Conservation (phyloP, 176 grass and related monocot species). For the Alopecurus myosuroides region DNA sequence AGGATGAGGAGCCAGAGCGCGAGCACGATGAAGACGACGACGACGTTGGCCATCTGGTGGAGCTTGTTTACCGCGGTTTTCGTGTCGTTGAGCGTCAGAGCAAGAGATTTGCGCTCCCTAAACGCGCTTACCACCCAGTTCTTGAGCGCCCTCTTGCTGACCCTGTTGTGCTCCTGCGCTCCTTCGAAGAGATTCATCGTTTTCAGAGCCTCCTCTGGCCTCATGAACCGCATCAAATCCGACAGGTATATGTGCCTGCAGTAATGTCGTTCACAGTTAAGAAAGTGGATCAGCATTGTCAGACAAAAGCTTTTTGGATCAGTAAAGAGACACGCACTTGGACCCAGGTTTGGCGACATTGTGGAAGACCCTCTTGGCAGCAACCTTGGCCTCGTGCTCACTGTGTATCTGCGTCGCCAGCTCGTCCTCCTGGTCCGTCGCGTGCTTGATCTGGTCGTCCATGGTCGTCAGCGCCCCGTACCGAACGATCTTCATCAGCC, state of each 20-base stretch:
- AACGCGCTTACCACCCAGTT: constrained; percentile 92
- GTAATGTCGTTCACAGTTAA: not conserved
- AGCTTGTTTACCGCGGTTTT: constrained; percentile 98
- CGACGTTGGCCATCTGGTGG: constrained; percentile 86
- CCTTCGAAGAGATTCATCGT: constrained; percentile 86
- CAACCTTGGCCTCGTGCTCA: constrained; percentile 83
- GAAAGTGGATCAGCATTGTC: not conserved
- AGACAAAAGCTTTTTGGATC: not conserved
- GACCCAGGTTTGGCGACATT: constrained; percentile 70
- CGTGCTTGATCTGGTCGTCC: constrained; percentile 63
- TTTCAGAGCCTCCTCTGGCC: constrained; percentile 67
- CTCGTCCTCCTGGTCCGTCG: constrained; percentile 47
- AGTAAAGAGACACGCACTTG: constrained; percentile 40
- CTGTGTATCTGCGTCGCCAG: constrained; percentile 66
- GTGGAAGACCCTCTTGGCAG: constrained; percentile 82
- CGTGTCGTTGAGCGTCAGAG: constrained; percentile 96
- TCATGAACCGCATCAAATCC: constrained; percentile 85
- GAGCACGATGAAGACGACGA: constrained; percentile 62
- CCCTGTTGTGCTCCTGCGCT: constrained; percentile 59
- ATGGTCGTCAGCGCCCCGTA: constrained; percentile 70
- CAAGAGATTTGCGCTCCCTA: constrained; percentile 83
- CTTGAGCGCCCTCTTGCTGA: constrained; percentile 81
- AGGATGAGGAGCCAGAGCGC: constrained; percentile 84
- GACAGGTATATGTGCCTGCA: constrained; percentile 87
- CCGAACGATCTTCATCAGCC: constrained; percentile 84